Conservation (phyloP, 139 green algal genomes). For the Chlorella vulgaris region DNA sequence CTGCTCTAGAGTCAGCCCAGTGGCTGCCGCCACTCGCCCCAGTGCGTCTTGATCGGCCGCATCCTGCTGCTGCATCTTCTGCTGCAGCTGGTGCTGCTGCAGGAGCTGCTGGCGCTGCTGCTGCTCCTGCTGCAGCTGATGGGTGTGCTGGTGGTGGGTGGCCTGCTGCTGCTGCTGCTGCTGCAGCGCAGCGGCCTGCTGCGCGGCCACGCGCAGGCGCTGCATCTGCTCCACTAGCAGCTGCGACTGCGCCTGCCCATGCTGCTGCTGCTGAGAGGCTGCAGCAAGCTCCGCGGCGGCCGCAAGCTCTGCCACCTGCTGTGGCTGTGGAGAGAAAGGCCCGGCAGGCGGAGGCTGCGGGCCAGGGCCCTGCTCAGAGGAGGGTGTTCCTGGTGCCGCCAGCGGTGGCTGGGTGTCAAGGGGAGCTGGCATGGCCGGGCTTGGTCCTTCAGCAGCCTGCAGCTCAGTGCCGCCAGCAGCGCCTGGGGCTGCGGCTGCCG, state of each 20-base stretch:
- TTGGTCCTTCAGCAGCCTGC: too few relatives aligned
- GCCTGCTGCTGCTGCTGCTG: neutral
- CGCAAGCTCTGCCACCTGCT: too few relatives aligned
- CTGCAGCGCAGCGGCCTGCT: neutral
- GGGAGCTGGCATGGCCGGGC: too few relatives aligned
- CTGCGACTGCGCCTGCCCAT: too few relatives aligned
- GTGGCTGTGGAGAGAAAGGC: too few relatives aligned
- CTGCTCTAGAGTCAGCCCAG: neutral
- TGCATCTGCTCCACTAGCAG: neutral
- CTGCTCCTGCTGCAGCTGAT: slow-evolving; percentile 3
- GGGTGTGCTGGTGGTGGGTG: neutral
- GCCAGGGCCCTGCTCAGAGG: too few relatives aligned
- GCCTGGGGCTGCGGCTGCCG: too few relatives aligned
- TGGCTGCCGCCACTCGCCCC: neutral
- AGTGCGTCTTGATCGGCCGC: neutral
- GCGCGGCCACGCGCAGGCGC: neutral
- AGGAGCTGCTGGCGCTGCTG: neutral
- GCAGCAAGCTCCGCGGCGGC: neutral
- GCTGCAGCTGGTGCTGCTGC: neutral
- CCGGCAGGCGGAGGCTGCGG: too few relatives aligned
- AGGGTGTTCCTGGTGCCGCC: too few relatives aligned
- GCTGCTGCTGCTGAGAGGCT: neutral
- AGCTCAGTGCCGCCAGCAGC: too few relatives aligned
- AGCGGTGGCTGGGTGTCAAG: too few relatives aligned
- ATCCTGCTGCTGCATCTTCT: neutral